Percentiles rank a stretch among this genome's conserved stretches.
These are phyloP conservation scores for Alternaria solani DNA, from an alignment of 2,329 filamentous ascomycete genomes.

Conservation along the genomic window DNA sequence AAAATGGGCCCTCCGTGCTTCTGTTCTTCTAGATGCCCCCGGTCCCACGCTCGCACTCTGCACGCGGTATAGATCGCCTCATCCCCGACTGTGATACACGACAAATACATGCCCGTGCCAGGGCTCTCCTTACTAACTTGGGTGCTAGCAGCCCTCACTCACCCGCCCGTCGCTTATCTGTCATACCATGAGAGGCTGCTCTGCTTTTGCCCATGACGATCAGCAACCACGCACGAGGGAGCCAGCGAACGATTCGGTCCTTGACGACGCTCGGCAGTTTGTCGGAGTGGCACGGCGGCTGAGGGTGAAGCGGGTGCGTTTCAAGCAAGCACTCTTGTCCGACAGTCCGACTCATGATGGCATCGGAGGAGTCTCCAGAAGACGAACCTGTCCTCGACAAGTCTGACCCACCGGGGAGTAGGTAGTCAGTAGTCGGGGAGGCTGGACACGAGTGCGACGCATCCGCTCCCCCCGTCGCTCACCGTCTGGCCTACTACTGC, in stretches of 20 bases:
- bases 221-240: constrained; percentile 2
- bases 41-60: neutral
- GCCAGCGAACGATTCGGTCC: neutral
- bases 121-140: constrained; percentile 26
- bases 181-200: constrained; percentile 31
- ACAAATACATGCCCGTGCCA: constrained; percentile 9
- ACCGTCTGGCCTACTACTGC: neutral
- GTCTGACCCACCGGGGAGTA: neutral
- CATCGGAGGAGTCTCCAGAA: neutral
- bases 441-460: neutral
- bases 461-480: neutral
- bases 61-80: constrained; percentile 4
- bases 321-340: constrained; percentile 4
- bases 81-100: constrained; percentile 6
- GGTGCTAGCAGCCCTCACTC: constrained; percentile 19
- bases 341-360: constrained; percentile 1
- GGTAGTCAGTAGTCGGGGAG: neutral
- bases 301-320: constrained; percentile 13
- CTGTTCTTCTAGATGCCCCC: constrained; percentile 2
- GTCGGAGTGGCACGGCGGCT: constrained; percentile 9
- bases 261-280: constrained; percentile 6
- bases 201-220: constrained; percentile 22
- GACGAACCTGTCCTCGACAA: neutral
- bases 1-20: constrained; percentile 8
- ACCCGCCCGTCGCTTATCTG: constrained; percentile 18